Conservation (phyloP, 2,329 filamentous ascomycete genomes). For the Aspergillus ruber region DNA sequence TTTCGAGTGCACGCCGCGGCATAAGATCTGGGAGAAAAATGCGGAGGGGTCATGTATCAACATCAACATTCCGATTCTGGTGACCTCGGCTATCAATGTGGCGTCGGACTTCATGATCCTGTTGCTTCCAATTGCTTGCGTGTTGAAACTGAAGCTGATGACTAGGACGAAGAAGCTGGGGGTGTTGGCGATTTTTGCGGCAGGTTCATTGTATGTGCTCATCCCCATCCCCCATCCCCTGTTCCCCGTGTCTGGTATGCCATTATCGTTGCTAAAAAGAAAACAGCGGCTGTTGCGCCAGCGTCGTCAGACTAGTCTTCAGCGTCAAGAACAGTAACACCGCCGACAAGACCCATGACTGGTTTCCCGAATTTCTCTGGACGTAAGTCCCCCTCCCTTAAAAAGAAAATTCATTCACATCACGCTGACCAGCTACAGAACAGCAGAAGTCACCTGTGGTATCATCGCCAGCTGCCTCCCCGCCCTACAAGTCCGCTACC, state of each 20-base stretch:
- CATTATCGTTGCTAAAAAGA: neutral
- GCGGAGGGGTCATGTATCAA: constrained; percentile 17
- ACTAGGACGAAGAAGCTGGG: constrained; percentile 12
- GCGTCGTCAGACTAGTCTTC: constrained; percentile 17
- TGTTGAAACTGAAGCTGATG: constrained; percentile 19
- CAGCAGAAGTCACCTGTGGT: constrained; percentile 19
- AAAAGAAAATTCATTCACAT: neutral
- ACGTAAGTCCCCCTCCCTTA: constrained; percentile 12
- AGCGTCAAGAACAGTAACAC: constrained; percentile 12
- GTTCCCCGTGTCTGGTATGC: too few relatives aligned
- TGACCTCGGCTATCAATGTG: constrained; percentile 17
- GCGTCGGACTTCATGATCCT: constrained; percentile 18
- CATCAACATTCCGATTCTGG: constrained; percentile 16
- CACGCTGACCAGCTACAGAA: constrained; percentile 4
- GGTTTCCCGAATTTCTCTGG: constrained; percentile 20
- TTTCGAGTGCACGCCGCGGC: constrained; percentile 18
- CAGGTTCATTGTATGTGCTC: constrained; percentile 14
- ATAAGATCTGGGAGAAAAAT: constrained; percentile 16
- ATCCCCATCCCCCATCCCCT: neutral
- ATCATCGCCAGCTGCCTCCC: constrained; percentile 20
- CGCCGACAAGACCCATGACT: constrained; percentile 16
- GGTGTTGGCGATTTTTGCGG: constrained; percentile 16
- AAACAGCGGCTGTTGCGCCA: constrained; percentile 16
- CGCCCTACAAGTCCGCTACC: constrained; percentile 16
- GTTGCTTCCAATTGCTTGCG: constrained; percentile 15